A percentile compares a stretch with the other conserved stretches of the same genome.
Evolutionary conservation across 805 yeast genomes (phyloP).

Genomic region (Candida sonorensis): DNA sequence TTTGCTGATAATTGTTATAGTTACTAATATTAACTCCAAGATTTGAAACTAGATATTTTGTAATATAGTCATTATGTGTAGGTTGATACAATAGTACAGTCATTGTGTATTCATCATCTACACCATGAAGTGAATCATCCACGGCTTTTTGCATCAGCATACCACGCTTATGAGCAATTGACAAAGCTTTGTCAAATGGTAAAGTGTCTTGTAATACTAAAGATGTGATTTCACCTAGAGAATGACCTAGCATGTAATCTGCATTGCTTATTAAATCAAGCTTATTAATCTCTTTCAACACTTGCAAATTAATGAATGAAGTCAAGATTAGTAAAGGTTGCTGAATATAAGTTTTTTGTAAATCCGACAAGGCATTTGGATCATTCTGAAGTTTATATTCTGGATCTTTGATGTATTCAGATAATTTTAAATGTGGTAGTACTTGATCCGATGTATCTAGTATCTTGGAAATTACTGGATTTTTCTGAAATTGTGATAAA

Average conservation of each 20-base stretch:
- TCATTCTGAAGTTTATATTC: not conserved
- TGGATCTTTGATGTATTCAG: slow-evolving; percentile 14
- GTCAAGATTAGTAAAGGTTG: slow-evolving; percentile 26
- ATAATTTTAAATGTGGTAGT: slow-evolving; percentile 14
- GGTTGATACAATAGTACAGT: slow-evolving; percentile 25
- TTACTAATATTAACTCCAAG: slow-evolving; percentile 22
- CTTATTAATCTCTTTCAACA: slow-evolving; percentile 12
- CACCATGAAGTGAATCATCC: too few relatives aligned
- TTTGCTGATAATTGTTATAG: slow-evolving; percentile 28
- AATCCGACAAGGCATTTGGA: not conserved
- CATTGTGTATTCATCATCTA: slow-evolving; percentile 27
- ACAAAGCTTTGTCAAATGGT: slow-evolving; percentile 19
- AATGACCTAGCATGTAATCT: slow-evolving; percentile 28
- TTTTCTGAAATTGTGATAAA: slow-evolving; percentile 6
- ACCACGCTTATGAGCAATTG: slow-evolving; percentile 24
- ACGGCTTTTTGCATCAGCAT: slow-evolving; percentile 28
- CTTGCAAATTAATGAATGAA: slow-evolving; percentile 17
- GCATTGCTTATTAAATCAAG: slow-evolving; percentile 14
- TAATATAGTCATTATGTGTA: slow-evolving; percentile 13
- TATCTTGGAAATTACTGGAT: slow-evolving; percentile 7
- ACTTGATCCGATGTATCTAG: slow-evolving; percentile 15
- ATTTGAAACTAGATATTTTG: slow-evolving; percentile 7
- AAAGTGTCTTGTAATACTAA: slow-evolving; percentile 23
- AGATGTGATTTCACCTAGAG: slow-evolving; percentile 29
- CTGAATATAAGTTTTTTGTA: slow-evolving; percentile 24